These are phyloP conservation scores for Marasmius oreades DNA, from an alignment of 1,284 basidiomycete genomes.

Conservation along the genomic window DNA sequence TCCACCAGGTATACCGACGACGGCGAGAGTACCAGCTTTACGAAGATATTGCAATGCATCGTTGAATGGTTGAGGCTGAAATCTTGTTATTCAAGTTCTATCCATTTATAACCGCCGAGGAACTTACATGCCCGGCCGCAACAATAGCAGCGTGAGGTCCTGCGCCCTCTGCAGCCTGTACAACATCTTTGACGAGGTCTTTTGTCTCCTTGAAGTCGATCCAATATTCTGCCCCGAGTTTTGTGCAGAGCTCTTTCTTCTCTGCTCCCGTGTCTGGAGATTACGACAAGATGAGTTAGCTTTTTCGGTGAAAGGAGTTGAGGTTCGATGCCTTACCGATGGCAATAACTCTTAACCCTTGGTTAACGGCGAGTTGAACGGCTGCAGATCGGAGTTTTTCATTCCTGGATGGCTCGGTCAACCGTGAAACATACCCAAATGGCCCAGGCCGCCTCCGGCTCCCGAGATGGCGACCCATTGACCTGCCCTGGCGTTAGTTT, in stretches of 20 bases:
- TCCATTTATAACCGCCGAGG: too few relatives aligned
- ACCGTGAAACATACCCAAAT: constrained; percentile 41
- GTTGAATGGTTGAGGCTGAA: constrained; percentile 55
- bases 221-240: constrained; percentile 76
- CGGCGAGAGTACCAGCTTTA: constrained; percentile 64
- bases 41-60: constrained; percentile 72
- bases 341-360: constrained; percentile 81
- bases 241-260: constrained; percentile 65
- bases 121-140: constrained; percentile 48
- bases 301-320: too few relatives aligned
- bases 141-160: constrained; percentile 78
- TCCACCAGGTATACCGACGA: constrained; percentile 68
- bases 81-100: not conserved
- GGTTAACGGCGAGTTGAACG: constrained; percentile 74
- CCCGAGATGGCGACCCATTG: constrained; percentile 83
- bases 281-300: too few relatives aligned
- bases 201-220: constrained; percentile 73
- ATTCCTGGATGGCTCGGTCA: not conserved
- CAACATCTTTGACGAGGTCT: constrained; percentile 60
- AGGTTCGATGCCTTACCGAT: constrained; percentile 35
- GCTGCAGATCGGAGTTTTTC: constrained; percentile 36
- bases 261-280: constrained; percentile 57
- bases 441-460: constrained; percentile 72
- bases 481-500: constrained; percentile 62
- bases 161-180: constrained; percentile 60